Conservation (phyloP, 2,329 filamentous ascomycete species). For the Xylariaceae sp. region DNA sequence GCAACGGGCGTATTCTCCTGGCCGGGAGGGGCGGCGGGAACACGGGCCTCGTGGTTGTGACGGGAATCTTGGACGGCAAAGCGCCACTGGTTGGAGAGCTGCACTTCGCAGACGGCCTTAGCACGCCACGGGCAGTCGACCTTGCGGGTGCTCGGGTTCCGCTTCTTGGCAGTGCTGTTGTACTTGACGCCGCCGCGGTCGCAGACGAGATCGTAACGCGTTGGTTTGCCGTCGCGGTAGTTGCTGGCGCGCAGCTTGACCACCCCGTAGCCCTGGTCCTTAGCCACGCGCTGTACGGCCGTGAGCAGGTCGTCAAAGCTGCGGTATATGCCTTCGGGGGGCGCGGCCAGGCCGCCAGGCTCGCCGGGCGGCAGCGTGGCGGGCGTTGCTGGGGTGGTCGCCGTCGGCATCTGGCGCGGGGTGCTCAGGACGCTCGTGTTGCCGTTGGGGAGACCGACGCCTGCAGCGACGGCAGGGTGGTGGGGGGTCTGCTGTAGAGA, state of each 20-base stretch:
- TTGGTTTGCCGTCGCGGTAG: slow-evolving; percentile 55
- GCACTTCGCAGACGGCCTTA: slow-evolving; percentile 57
- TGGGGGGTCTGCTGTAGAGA: slow-evolving; percentile 25
- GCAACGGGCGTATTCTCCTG: slow-evolving; percentile 51
- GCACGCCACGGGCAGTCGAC: slow-evolving; percentile 57
- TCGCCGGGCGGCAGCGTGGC: slow-evolving; percentile 18
- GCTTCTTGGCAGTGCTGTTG: slow-evolving; percentile 57
- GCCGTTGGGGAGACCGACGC: slow-evolving; percentile 21
- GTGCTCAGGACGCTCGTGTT: slow-evolving; percentile 23
- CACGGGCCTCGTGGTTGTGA: slow-evolving; percentile 54
- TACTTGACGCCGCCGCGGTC: slow-evolving; percentile 58
- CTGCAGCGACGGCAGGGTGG: slow-evolving; percentile 25
- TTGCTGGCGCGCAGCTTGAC: slow-evolving; percentile 57
- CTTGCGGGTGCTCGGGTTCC: slow-evolving; percentile 56
- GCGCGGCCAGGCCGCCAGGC: slow-evolving; percentile 37
- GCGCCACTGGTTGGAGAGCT: slow-evolving; percentile 56
- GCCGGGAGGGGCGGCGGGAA: slow-evolving; percentile 45
- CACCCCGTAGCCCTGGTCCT: slow-evolving; percentile 55
- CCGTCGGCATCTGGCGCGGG: slow-evolving; percentile 17
- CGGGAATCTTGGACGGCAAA: slow-evolving; percentile 53
- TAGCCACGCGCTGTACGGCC: slow-evolving; percentile 51
- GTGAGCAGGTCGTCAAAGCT: slow-evolving; percentile 52
- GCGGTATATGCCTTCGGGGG: slow-evolving; percentile 53
- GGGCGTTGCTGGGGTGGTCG: slow-evolving; percentile 19
- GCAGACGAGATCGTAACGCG: slow-evolving; percentile 55